Percentiles rank a stretch among this genome's conserved stretches.
These are phyloP conservation scores for Fusarium sp. DNA, from an alignment of 2,329 filamentous ascomycete genomes.

Conservation along the genomic window DNA sequence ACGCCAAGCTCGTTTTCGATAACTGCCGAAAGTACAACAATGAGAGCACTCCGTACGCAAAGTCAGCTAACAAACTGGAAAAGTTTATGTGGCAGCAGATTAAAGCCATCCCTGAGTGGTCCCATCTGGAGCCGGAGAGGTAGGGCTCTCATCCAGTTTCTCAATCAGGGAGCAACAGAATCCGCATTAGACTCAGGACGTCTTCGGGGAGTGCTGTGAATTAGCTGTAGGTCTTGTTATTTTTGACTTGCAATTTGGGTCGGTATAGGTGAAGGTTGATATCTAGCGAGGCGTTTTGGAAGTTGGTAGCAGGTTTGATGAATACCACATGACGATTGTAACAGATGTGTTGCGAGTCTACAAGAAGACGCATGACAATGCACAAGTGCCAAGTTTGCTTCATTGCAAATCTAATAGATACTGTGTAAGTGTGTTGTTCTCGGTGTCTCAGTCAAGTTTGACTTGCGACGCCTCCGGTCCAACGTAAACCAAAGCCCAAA, in stretches of 20 bases:
- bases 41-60: constrained; percentile 93
- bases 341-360: too few relatives aligned
- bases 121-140: constrained; percentile 65
- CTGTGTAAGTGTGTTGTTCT: too few relatives aligned
- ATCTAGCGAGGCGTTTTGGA: constrained; percentile 39
- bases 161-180: constrained; percentile 19
- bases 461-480: too few relatives aligned
- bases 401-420: too few relatives aligned
- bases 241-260: constrained; percentile 3
- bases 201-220: constrained; percentile 1
- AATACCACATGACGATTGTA: background rate
- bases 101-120: constrained; percentile 93
- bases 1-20: constrained; percentile 89
- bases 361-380: too few relatives aligned
- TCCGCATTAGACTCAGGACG: constrained; percentile 15
- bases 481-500: too few relatives aligned
- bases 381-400: background rate
- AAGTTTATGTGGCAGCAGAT: constrained; percentile 97
- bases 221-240: constrained; percentile 1
- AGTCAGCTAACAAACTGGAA: constrained; percentile 91
- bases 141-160: constrained; percentile 44
- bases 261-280: background rate
- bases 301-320: constrained; percentile 6
- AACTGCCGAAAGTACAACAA: constrained; percentile 98
- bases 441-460: too few relatives aligned